Evolutionary conservation across 1,284 basidiomycete genomes (phyloP), one percentile per base, ranked within the genome.

Genomic region (Marasmius oreades): DNA sequence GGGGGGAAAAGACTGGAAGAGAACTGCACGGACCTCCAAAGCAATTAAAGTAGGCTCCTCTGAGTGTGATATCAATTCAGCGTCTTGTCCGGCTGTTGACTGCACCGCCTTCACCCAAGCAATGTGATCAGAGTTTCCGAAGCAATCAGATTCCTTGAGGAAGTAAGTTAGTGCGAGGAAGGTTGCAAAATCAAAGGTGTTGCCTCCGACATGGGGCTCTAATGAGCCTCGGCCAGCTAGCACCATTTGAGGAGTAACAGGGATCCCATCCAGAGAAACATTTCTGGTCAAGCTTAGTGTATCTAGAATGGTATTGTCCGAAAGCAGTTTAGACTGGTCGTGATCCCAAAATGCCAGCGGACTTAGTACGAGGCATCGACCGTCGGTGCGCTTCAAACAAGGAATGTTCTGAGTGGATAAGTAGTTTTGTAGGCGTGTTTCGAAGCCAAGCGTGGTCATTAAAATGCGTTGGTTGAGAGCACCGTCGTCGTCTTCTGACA

Each of bases 111-210:
- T 73, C 44, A 81, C 67, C 89, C 90, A 92, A 24, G 75, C 69
- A 55, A 74, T 67, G 62, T 90, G 90, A 33, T 85, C 84, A 14
- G 76, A 69, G 55, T 78, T 80, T 51, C 78, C 76, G 58, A 84
- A 71, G 69, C 90, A 92, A 60, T 88, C 82, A 14, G 77, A 80
- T 62, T 90, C 86, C 5, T 80, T 82, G 66, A 93, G 90, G 70
- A 90, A 85, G 66, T 90, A 92, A 0, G 88, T 91, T 56, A 92
- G 75, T 11, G 85, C 87, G 20, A 93, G 77, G 65, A 84, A 89
- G 51, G 76, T 79, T 43, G 88, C 86, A 51, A 79, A 84, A 62
- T 88, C 84, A 56, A 86, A 76, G 52, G 75, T 73, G 12, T 68
- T 66, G 33, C 68, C 66, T n/a, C 67, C 64, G 43, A 74, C 72